These are phyloP conservation scores for Leptomonas seymouri DNA, from an alignment of 208 protist genomes.

Conservation along the genomic window DNA sequence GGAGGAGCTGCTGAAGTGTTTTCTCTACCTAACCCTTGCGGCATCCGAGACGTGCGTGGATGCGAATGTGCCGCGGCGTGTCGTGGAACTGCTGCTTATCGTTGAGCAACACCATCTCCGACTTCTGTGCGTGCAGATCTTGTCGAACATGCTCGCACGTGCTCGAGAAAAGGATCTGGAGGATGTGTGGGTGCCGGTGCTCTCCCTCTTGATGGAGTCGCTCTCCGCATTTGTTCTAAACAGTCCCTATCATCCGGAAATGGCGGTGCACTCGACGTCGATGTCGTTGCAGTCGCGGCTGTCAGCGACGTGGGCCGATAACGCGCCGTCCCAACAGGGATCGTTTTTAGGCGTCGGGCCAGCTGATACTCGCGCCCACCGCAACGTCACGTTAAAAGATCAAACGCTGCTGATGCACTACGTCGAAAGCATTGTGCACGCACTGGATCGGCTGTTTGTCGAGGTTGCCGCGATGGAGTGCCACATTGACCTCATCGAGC, in stretches of 20 bases:
- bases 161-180: conserved; percentile 23
- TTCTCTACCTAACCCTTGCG: conserved; percentile 45
- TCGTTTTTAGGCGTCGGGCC: not conserved
- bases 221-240: conserved; percentile 14
- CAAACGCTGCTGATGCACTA: conserved; percentile 22
- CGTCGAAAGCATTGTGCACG: conserved; percentile 25
- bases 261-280: not conserved
- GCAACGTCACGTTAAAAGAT: conserved; percentile 19
- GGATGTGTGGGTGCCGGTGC: conserved; percentile 23
- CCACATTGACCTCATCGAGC: conserved; percentile 19
- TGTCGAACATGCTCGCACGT: conserved; percentile 41
- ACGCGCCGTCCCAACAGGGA: not conserved
- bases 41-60: conserved; percentile 38
- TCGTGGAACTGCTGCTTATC: conserved; percentile 43
- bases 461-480: conserved; percentile 21
- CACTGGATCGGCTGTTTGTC: conserved; percentile 30
- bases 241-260: not conserved
- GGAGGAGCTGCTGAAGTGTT: conserved; percentile 77
- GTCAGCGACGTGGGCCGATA: not conserved
- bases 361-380: not conserved
- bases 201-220: conserved; percentile 31
- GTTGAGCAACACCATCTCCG: conserved; percentile 50
- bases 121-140: conserved; percentile 50
- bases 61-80: conserved; percentile 23
- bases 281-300: not conserved